Percentiles rank a stretch among this genome's conserved stretches.
Evolutionary conservation across 2,329 filamentous ascomycete species (phyloP).

Genomic region (Knufia fluminis): DNA sequence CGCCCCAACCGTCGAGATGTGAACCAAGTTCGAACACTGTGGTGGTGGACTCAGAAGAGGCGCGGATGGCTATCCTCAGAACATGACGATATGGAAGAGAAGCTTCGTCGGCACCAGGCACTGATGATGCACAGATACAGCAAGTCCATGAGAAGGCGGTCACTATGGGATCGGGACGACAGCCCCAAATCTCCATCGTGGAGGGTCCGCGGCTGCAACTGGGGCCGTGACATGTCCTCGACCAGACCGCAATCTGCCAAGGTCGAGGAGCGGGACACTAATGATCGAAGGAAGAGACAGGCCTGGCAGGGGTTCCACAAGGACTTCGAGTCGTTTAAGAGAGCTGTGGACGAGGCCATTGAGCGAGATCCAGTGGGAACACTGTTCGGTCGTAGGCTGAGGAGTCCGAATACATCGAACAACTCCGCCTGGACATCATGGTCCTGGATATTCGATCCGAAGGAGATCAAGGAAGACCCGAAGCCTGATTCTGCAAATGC

Average conservation of each 20-base stretch:
- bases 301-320: slow-evolving; percentile 10
- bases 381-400: slow-evolving; percentile 31
- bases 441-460: slow-evolving; percentile 24
- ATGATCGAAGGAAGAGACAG: background rate
- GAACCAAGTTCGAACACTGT: slow-evolving; percentile 16
- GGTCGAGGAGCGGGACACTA: slow-evolving; percentile 9
- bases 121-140: slow-evolving; percentile 21
- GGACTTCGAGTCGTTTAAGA: slow-evolving; percentile 31
- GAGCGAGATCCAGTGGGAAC: slow-evolving; percentile 32
- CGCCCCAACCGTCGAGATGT: slow-evolving; percentile 4
- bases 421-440: slow-evolving; percentile 25
- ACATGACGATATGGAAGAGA: slow-evolving; percentile 19
- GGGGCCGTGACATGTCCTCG: slow-evolving; percentile 11
- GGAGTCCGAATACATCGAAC: slow-evolving; percentile 14
- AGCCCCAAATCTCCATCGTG: slow-evolving; percentile 6
- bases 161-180: slow-evolving; percentile 21
- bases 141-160: slow-evolving; percentile 16
- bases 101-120: slow-evolving; percentile 17
- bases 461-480: slow-evolving; percentile 9
- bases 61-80: slow-evolving; percentile 8
- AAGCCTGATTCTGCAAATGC: slow-evolving; percentile 1
- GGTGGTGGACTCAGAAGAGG: slow-evolving; percentile 21
- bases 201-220: slow-evolving; percentile 7
- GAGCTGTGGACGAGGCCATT: slow-evolving; percentile 27
- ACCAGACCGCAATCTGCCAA: slow-evolving; percentile 7